Base-by-base conservation (phyloP, 345 rosid species). In the Boechera stricta region DNA sequence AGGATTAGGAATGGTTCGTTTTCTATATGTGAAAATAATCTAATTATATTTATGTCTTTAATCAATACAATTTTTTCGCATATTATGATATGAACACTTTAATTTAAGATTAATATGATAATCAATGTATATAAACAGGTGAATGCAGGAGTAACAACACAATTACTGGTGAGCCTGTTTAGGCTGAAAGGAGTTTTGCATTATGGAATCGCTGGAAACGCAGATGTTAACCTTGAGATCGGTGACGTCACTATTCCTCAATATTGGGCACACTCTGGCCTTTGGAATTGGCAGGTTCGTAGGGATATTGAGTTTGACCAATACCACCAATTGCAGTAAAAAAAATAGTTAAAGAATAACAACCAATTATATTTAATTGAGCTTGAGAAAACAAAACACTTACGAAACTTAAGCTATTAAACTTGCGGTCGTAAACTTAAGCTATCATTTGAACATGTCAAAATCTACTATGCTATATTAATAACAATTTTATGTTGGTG, bases 151-250 rank as follows among this genome's bases (percentile, higher is more conserved):
- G 82, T 84, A 68, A 31, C 85, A 28, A 89, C 97, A 32, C 84
- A 88, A 58, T 68, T 93, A 55, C 76, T 89, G 10, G 68, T 89
- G 10, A 86, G 76, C 54, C 36, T 90, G 2, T 90, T 90, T 64
- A 79, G 76, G 77, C 79, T 90, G 45, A 81, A 77, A 73, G 94
- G 98, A 6, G 88, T 92, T 3, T 31, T 92, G 62, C 98, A 89
- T 76, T 82, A 85, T 65, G 98, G 93, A 77, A 87, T 92, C 28
- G 92, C 93, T 12, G 98, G 92, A 44, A 90, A 90, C 58, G 90
- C 88, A 70, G 83, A 90, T 62, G 83, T 84, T 38, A 6, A 76
- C n/a, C 88, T 90, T 51, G 76, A 85, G 65, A 85, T 90, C 24
- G 95, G 89, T 13, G 89, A 88, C 53, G 88, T 88, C 1, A 86